Evolutionary conservation across 225 moss, liverwort and hornwort genomes (phyloP).

Genomic region (Anthoceros angustus): DNA sequence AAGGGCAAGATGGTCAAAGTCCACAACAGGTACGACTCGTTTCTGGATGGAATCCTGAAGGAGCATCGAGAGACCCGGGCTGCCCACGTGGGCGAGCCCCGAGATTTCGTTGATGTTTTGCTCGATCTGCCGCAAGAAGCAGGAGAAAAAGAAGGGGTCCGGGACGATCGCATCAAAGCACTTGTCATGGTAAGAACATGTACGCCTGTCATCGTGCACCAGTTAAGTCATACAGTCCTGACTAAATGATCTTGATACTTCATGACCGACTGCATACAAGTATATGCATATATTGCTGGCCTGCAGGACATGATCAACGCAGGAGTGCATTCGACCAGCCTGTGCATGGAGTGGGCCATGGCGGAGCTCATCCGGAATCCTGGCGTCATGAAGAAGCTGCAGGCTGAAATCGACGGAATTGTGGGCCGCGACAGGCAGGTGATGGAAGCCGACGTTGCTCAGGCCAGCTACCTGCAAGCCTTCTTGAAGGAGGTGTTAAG

Average conservation of each 20-base stretch:
- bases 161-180: neutral
- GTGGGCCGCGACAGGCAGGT: neutral
- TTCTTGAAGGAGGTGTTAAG: neutral
- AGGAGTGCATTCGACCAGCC: neutral
- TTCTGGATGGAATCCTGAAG: constrained; percentile 1
- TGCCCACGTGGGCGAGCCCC: neutral
- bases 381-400: neutral
- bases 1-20: neutral
- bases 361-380: neutral
- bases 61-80: neutral
- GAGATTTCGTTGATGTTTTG: constrained; percentile 3
- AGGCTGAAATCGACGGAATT: neutral
- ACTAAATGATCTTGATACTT: neutral
- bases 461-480: neutral
- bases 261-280: neutral
- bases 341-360: neutral
- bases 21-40: constrained; percentile 3
- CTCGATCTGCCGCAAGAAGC: constrained; percentile 1
- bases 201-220: neutral
- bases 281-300: neutral
- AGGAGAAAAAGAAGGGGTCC: neutral
- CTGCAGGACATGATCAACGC: neutral
- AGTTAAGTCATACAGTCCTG: no score
- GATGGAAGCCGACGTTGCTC: neutral
- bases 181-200: neutral